Percentiles rank a stretch among this genome's conserved stretches.
Conservation (phyloP, 257 asterid genomes). For the Solanum chaucha region DNA sequence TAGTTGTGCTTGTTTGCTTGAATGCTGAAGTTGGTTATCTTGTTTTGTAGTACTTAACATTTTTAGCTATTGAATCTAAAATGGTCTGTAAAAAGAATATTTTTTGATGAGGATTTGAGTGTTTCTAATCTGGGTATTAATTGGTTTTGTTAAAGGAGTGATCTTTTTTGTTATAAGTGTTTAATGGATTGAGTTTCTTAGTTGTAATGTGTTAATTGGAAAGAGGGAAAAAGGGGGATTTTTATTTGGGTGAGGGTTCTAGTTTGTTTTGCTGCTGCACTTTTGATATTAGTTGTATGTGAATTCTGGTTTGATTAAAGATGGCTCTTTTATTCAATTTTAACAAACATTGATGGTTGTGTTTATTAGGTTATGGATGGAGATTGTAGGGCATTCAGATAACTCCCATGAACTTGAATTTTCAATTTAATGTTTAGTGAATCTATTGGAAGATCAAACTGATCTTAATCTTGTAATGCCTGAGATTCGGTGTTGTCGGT, state of each 20-base stretch:
- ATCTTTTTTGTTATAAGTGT: slow-evolving; percentile 15
- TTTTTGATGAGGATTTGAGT: slow-evolving; percentile 4
- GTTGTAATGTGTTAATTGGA: neutral
- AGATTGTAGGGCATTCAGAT: neutral
- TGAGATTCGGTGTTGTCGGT: neutral
- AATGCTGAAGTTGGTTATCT: slow-evolving; percentile 15
- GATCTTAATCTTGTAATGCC: neutral
- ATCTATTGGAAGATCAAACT: neutral
- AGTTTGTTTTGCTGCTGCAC: neutral
- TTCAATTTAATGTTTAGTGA: neutral
- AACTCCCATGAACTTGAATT: neutral
- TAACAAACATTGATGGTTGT: neutral
- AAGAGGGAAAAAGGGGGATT: neutral
- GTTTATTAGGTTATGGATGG: neutral
- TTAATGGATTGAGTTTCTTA: neutral
- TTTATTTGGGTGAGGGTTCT: neutral
- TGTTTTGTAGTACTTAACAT: slow-evolving; percentile 1
- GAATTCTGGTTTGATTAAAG: neutral
- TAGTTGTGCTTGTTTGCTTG: neutral
- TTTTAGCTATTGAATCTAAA: slow-evolving; percentile 30
- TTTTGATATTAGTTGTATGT: neutral
- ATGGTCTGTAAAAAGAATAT: slow-evolving; percentile 4
- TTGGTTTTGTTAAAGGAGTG: slow-evolving; percentile 24
- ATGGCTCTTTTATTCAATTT: neutral
- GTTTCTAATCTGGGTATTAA: neutral